A percentile compares a stretch with the other conserved stretches of the same genome.
phyloP scores from a whole-genome alignment of 2,329 filamentous ascomycete genomes.

The Paecilomyces variotii region DNA sequence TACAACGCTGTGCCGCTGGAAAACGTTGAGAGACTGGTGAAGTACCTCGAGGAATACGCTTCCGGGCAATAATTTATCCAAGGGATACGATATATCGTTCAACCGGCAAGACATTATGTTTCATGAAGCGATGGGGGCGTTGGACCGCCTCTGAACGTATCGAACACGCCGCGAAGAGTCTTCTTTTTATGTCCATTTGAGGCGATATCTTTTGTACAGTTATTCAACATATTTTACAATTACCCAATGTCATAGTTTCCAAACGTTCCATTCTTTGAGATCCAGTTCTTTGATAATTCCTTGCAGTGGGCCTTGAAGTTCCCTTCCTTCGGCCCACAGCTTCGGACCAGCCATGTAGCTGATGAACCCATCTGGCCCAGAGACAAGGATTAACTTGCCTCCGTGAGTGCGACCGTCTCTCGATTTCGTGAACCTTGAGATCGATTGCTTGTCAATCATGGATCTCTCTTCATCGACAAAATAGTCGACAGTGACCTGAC shows the following conservation, averaged over 20 bases:
- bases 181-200: neutral
- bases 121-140: neutral
- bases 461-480: slow-evolving; percentile 74
- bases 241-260: slow-evolving; percentile 33
- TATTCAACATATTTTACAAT: neutral
- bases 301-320: slow-evolving; percentile 66
- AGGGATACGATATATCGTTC: neutral
- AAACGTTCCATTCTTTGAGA: slow-evolving; percentile 49
- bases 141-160: neutral
- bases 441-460: slow-evolving; percentile 50
- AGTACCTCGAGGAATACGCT: slow-evolving; percentile 48
- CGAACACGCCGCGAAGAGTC: neutral
- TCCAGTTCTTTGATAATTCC: slow-evolving; percentile 59
- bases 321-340: slow-evolving; percentile 60
- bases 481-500: slow-evolving; percentile 59
- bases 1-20: slow-evolving; percentile 70
- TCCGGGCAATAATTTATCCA: neutral
- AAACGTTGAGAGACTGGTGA: slow-evolving; percentile 35
- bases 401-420: slow-evolving; percentile 15
- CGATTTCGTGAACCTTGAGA: slow-evolving; percentile 33
- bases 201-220: neutral
- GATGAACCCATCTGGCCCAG: slow-evolving; percentile 86
- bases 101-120: neutral
- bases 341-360: slow-evolving; percentile 73
- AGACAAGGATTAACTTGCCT: slow-evolving; percentile 62